A percentile compares a stretch with the other conserved stretches of the same genome.
phyloP scores from a whole-genome alignment of 306 rosid species.

The Ormosia emarginata region DNA sequence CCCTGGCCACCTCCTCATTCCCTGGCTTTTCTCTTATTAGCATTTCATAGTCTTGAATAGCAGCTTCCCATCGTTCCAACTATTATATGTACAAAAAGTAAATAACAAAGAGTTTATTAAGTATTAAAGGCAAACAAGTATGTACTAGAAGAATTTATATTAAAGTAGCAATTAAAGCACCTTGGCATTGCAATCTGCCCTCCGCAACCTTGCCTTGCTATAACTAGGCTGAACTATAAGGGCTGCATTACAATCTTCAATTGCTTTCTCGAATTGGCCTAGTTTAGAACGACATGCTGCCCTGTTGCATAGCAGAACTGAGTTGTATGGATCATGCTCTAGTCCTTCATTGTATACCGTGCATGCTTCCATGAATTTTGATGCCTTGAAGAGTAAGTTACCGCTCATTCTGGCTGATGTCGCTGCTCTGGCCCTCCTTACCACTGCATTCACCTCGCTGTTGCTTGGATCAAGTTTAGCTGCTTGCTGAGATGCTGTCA shows the following conservation, averaged over 20 bases:
- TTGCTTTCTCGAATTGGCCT: slow-evolving; percentile 83
- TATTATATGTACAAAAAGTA: slow-evolving; percentile 22
- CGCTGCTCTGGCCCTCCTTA: slow-evolving; percentile 59
- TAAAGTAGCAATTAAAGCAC: slow-evolving; percentile 32
- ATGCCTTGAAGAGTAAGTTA: slow-evolving; percentile 82
- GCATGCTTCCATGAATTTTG: slow-evolving; percentile 70
- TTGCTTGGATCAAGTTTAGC: slow-evolving; percentile 61
- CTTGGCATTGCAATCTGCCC: slow-evolving; percentile 88
- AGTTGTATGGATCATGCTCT: slow-evolving; percentile 65
- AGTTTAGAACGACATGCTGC: slow-evolving; percentile 95
- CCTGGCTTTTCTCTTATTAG: slow-evolving; percentile 81
- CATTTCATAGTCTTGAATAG: slow-evolving; percentile 83
- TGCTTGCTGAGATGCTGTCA: slow-evolving; percentile 61
- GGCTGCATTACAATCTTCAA: slow-evolving; percentile 86
- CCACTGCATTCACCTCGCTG: slow-evolving; percentile 46
- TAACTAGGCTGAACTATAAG: slow-evolving; percentile 72
- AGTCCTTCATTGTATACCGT: slow-evolving; percentile 75
- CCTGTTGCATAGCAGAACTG: slow-evolving; percentile 83
- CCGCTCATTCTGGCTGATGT: slow-evolving; percentile 78
- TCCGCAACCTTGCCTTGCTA: slow-evolving; percentile 85
- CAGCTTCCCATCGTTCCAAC: slow-evolving; percentile 94
- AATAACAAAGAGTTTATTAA: no score
- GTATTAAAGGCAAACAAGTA: background rate
- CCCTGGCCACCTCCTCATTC: slow-evolving; percentile 86
- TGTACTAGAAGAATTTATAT: background rate